A percentile compares a stretch with the other conserved stretches of the same genome.
phyloP scores from a whole-genome alignment of 768 basidiomycete species.

The Panellus pusillus region DNA sequence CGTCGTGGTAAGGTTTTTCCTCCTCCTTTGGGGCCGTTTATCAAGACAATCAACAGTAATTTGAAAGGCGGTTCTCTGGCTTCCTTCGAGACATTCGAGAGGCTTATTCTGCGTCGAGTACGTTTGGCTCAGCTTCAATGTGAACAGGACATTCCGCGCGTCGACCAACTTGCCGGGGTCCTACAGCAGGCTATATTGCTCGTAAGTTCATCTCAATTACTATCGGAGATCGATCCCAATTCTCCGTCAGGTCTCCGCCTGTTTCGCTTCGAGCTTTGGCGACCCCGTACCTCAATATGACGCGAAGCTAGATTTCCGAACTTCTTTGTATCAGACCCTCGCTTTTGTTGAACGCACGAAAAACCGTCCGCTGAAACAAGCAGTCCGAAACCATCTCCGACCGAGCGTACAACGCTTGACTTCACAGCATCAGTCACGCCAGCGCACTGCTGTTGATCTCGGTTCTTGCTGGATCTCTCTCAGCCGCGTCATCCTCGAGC shows the following conservation, averaged over 20 bases:
- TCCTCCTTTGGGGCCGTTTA: slow-evolving; percentile 1
- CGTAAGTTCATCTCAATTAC: slow-evolving; percentile 31
- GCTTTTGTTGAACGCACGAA: slow-evolving; percentile 33
- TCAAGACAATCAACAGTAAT: slow-evolving; percentile 35
- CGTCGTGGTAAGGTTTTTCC: slow-evolving; percentile 38
- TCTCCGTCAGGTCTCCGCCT: slow-evolving; percentile 39
- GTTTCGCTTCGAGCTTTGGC: slow-evolving; percentile 44
- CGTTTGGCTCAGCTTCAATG: slow-evolving; percentile 41
- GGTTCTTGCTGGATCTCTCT: slow-evolving; percentile 59
- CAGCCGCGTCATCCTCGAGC: slow-evolving; percentile 57
- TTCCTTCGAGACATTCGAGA: slow-evolving; percentile 39
- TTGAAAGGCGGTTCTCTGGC: slow-evolving; percentile 38
- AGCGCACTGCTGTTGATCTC: slow-evolving; percentile 21
- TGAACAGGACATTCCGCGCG: slow-evolving; percentile 35
- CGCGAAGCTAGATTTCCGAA: slow-evolving; percentile 18
- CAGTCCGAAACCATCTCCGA: slow-evolving; percentile 32
- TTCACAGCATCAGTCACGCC: slow-evolving; percentile 3
- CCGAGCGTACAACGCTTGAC: slow-evolving; percentile 25
- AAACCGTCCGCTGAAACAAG: slow-evolving; percentile 35
- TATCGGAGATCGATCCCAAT: not conserved
- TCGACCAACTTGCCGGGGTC: slow-evolving; percentile 41
- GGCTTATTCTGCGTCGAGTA: slow-evolving; percentile 37
- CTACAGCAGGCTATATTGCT: slow-evolving; percentile 41
- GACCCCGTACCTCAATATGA: slow-evolving; percentile 12
- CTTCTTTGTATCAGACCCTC: slow-evolving; percentile 27